Conservation (phyloP, 179 eudicot genomes). For the Spergularia azorica region DNA sequence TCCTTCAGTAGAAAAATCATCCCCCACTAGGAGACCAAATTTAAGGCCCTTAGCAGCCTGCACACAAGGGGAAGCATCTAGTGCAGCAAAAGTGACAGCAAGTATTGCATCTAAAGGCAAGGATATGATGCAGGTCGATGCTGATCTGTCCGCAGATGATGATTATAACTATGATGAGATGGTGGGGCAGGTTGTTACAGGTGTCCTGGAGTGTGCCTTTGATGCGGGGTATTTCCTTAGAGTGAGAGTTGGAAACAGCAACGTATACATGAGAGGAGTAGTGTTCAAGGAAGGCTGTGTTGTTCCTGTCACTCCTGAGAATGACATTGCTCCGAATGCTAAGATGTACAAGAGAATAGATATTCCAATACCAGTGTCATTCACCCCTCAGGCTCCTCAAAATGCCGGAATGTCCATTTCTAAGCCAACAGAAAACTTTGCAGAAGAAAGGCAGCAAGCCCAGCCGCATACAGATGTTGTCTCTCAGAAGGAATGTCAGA, state of each 20-base stretch:
- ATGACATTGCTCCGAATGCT: constrained; percentile 43
- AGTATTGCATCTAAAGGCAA: constrained; percentile 31
- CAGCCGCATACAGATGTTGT: background rate
- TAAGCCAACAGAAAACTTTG: background rate
- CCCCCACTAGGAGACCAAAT: constrained; percentile 11
- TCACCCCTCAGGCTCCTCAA: background rate
- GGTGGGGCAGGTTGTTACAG: constrained; percentile 65
- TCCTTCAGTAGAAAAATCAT: constrained; percentile 6
- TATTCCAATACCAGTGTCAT: constrained; percentile 16
- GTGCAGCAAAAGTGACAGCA: constrained; percentile 6
- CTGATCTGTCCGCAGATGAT: constrained; percentile 4
- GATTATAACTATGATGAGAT: constrained; percentile 34
- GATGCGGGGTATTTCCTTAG: constrained; percentile 70
- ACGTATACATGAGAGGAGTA: constrained; percentile 30
- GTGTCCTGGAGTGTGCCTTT: constrained; percentile 62
- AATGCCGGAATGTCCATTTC: constrained; percentile 10
- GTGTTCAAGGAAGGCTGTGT: constrained; percentile 41
- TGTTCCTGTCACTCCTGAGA: constrained; percentile 43
- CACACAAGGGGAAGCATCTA: constrained; percentile 20
- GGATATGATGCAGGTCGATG: constrained; percentile 21
- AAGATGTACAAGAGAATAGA: constrained; percentile 40
- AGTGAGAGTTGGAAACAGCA: constrained; percentile 36
- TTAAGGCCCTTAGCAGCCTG: constrained; percentile 1
- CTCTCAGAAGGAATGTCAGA: constrained; percentile 7
- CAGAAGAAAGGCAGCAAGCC: background rate